Evolutionary conservation across 371 early-diverging fungal genomes (phyloP).

Genomic region (Sporodiniella umbellata): DNA sequence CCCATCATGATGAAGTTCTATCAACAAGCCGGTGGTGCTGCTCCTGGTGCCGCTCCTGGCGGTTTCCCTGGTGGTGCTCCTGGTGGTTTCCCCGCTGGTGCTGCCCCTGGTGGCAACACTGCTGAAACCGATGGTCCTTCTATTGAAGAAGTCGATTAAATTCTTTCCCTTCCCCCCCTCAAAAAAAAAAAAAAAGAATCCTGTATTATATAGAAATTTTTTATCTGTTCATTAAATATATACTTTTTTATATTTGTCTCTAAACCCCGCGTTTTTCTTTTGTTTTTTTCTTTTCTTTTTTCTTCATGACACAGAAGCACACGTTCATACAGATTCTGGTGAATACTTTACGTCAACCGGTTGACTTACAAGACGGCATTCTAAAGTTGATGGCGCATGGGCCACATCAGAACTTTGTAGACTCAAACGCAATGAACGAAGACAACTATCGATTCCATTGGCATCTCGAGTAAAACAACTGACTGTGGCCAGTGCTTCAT

Average conservation of each 20-base stretch:
- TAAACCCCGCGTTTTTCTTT: neutral
- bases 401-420: conserved; percentile 51
- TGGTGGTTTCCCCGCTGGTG: conserved; percentile 82
- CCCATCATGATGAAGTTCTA: conserved; percentile 87
- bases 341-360: conserved; percentile 49
- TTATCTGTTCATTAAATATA: neutral
- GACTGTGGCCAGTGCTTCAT: no score
- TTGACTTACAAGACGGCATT: conserved; percentile 60
- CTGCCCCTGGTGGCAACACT: conserved; percentile 76
- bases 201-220: neutral
- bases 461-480: conserved; percentile 49
- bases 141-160: conserved; percentile 51
- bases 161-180: no score
- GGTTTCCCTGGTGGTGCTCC: conserved; percentile 65
- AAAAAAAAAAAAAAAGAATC: no score
- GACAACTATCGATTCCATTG: conserved; percentile 47
- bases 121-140: conserved; percentile 65
- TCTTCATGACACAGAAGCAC: neutral
- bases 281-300: neutral
- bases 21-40: conserved; percentile 36
- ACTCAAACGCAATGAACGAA: conserved; percentile 42
- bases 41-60: conserved; percentile 47
- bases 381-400: conserved; percentile 52
- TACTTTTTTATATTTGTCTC: neutral
- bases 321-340: conserved; percentile 42